A percentile compares a stretch with the other conserved stretches of the same genome.
Evolutionary conservation across 1,284 basidiomycete genomes (phyloP).

Genomic region (Sanghuangporus weigelae): DNA sequence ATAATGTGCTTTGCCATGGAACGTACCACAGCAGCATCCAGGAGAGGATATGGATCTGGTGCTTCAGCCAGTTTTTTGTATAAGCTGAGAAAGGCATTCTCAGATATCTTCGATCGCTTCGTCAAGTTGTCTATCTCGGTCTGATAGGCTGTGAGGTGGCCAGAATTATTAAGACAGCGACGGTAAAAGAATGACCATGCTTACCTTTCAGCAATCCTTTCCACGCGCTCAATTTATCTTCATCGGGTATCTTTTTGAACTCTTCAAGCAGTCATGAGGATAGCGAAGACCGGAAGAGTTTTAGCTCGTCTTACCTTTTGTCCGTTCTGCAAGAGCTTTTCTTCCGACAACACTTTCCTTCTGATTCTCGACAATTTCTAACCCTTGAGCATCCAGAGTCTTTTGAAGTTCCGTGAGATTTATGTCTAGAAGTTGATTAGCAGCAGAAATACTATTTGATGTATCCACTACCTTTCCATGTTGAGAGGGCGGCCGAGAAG

Average conservation of each 20-base stretch:
- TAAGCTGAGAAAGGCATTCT: constrained; percentile 90
- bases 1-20: not conserved
- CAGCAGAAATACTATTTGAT: not conserved
- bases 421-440: constrained; percentile 51
- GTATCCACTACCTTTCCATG: constrained; percentile 74
- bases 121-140: constrained; percentile 94
- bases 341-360: constrained; percentile 93
- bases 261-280: constrained; percentile 43
- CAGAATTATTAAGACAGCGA: not conserved
- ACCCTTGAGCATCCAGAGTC: constrained; percentile 82
- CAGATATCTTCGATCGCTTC: constrained; percentile 84
- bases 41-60: constrained; percentile 92
- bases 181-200: constrained; percentile 16
- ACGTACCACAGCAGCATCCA: constrained; percentile 87
- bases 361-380: constrained; percentile 96
- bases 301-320: constrained; percentile 59
- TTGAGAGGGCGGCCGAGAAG: constrained; percentile 80
- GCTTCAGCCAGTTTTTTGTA: constrained; percentile 94
- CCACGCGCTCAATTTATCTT: constrained; percentile 80
- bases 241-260: constrained; percentile 88
- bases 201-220: constrained; percentile 83
- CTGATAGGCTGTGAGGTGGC: constrained; percentile 73
- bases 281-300: not conserved
- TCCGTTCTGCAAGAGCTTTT: constrained; percentile 89
- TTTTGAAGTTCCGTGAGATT: constrained; percentile 89